Evolutionary conservation across 257 asterid genomes (phyloP).

Genomic region (Solanum verrucosum): DNA sequence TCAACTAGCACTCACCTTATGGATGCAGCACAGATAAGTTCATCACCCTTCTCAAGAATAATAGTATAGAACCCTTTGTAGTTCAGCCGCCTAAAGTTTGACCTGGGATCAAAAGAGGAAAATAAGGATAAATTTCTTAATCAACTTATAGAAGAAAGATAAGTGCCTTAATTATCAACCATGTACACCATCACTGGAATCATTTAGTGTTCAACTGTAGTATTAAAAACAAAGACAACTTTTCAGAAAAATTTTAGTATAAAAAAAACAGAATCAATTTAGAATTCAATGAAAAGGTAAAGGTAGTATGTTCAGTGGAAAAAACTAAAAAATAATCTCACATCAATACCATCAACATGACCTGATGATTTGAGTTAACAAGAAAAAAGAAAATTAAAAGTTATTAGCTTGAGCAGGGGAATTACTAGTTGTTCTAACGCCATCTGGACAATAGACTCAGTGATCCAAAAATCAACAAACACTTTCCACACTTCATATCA

Average conservation of each 20-base stretch:
- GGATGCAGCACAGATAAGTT: conserved; percentile 73
- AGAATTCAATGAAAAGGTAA: neutral
- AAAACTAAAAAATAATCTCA: neutral
- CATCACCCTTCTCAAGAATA: conserved; percentile 81
- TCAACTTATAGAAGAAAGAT: neutral
- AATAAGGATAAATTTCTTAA: neutral
- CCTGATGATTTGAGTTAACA: neutral
- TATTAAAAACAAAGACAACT: neutral
- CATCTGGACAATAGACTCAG: neutral
- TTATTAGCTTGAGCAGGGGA: neutral
- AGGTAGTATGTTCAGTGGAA: neutral
- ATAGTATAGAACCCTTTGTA: conserved; percentile 64
- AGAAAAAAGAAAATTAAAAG: neutral
- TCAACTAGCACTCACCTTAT: conserved; percentile 49
- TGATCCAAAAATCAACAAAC: neutral
- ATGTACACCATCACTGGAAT: neutral
- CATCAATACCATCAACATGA: neutral
- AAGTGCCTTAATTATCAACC: neutral
- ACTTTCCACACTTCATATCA: neutral
- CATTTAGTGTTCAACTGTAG: neutral
- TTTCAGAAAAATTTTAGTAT: neutral
- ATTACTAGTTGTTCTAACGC: neutral
- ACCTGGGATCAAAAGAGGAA: conserved; percentile 36
- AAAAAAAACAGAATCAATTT: neutral
- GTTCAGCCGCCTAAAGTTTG: conserved; percentile 83